Evolutionary conservation across 208 protist species (phyloP).

Genomic region (Porcisia deanei): DNA sequence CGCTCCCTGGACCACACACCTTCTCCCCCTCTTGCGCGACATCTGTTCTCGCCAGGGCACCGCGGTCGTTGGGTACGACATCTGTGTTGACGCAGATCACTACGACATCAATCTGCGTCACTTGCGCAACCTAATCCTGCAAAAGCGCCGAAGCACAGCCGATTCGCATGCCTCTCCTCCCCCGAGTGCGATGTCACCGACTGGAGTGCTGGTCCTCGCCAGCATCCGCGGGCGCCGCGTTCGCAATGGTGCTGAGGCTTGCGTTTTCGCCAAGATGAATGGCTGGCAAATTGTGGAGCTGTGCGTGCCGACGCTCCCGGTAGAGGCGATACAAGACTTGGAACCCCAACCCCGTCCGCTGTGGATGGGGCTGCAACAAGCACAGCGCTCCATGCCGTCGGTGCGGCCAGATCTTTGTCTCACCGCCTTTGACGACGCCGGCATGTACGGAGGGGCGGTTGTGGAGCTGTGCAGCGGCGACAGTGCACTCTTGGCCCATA

Average conservation of each 20-base stretch:
- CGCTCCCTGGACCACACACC: constrained; percentile 26
- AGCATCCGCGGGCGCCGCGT: constrained; percentile 9
- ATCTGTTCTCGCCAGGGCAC: constrained; percentile 8
- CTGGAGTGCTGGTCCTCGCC: constrained; percentile 8
- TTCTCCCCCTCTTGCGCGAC: constrained; percentile 12
- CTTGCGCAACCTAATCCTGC: constrained; percentile 2
- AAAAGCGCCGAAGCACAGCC: neutral
- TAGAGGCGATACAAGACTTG: neutral
- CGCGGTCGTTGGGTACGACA: constrained; percentile 26
- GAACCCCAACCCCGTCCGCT: neutral
- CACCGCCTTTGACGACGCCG: constrained; percentile 32
- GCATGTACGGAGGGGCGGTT: constrained; percentile 33
- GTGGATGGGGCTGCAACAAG: neutral
- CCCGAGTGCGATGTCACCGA: neutral
- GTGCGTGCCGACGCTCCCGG: constrained; percentile 27
- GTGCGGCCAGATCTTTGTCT: constrained; percentile 27
- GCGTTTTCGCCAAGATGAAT: constrained; percentile 19
- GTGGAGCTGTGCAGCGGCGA: constrained; percentile 29
- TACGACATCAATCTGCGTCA: constrained; percentile 26
- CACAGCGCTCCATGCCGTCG: neutral
- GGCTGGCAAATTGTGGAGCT: constrained; percentile 32
- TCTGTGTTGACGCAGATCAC: constrained; percentile 11
- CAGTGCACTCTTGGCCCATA: neutral
- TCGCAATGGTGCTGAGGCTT: constrained; percentile 4
- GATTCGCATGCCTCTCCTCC: neutral